Evolutionary conservation across 2,329 filamentous ascomycete species (phyloP).

Genomic region (Cyclaneusma minus): DNA sequence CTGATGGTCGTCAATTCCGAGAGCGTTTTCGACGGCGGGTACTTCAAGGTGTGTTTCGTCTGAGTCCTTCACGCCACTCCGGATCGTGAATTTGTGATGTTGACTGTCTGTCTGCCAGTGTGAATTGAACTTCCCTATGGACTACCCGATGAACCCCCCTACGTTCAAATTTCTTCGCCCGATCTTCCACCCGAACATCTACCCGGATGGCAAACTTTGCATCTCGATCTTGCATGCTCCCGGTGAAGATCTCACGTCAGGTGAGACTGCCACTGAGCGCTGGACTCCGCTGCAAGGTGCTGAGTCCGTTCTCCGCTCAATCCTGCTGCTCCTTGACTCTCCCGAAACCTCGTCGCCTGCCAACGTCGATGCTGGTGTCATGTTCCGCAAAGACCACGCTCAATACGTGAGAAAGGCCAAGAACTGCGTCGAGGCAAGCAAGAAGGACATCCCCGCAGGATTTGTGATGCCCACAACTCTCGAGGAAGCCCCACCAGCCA

Average conservation of each 20-base stretch:
- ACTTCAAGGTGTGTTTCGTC: conserved; percentile 47
- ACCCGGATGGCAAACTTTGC: conserved; percentile 77
- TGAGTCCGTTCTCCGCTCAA: conserved; percentile 85
- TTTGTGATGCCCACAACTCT: conserved; percentile 71
- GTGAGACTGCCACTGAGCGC: conserved; percentile 76
- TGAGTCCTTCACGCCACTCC: conserved; percentile 1
- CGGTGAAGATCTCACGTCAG: conserved; percentile 84
- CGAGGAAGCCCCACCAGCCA: conserved; percentile 42
- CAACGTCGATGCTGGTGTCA: conserved; percentile 83
- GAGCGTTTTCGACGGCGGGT: conserved; percentile 82
- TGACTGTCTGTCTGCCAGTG: conserved; percentile 29
- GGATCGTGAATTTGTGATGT: neutral
- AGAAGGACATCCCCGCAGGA: conserved; percentile 62
- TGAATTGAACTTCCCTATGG: conserved; percentile 71
- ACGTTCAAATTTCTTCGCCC: conserved; percentile 71
- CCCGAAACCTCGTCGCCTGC: conserved; percentile 87
- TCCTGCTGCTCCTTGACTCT: conserved; percentile 82
- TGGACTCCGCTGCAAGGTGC: conserved; percentile 92
- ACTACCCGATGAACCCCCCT: conserved; percentile 83
- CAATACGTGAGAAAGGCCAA: conserved; percentile 56
- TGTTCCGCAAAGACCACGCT: conserved; percentile 59
- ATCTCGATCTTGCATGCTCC: conserved; percentile 93
- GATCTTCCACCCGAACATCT: conserved; percentile 89
- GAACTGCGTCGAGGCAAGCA: conserved; percentile 56
- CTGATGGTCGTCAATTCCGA: conserved; percentile 89